Evolutionary conservation across 371 early-diverging fungal genomes (phyloP).

Genomic region (Mortierella sp.): DNA sequence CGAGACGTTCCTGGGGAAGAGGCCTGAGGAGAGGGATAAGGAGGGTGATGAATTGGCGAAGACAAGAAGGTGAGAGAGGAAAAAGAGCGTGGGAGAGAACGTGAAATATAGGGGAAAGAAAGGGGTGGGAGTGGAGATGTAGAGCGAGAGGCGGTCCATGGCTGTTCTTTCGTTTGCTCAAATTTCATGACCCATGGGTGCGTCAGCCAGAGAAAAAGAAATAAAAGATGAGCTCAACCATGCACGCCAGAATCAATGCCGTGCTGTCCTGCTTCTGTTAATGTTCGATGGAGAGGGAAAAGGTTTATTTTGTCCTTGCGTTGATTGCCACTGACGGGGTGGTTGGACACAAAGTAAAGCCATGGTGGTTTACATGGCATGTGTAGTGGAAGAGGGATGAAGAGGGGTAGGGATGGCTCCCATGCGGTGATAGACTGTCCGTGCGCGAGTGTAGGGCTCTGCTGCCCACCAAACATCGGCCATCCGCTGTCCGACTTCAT

Average conservation of each 20-base stretch:
- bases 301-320: neutral
- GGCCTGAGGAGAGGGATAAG: too few species aligned
- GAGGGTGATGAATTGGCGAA: too few species aligned
- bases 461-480: slow-evolving; percentile 46
- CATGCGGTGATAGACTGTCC: slow-evolving; percentile 44
- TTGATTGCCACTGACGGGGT: neutral
- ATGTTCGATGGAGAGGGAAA: neutral
- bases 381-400: neutral
- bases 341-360: neutral
- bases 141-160: neutral
- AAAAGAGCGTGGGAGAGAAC: neutral
- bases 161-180: neutral
- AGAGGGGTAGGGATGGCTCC: slow-evolving; percentile 27
- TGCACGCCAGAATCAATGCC: neutral
- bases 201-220: neutral
- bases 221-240: neutral
- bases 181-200: too few species aligned
- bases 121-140: neutral
- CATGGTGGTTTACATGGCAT: neutral
- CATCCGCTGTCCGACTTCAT: slow-evolving; percentile 49
- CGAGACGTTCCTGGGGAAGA: too few species aligned
- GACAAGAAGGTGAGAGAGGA: neutral
- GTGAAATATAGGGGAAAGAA: neutral
- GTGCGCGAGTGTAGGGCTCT: slow-evolving; percentile 38
- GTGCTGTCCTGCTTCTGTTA: neutral